These are phyloP conservation scores for Fistulinella prunicolor DNA, from an alignment of 768 basidiomycete genomes.

Conservation along the genomic window DNA sequence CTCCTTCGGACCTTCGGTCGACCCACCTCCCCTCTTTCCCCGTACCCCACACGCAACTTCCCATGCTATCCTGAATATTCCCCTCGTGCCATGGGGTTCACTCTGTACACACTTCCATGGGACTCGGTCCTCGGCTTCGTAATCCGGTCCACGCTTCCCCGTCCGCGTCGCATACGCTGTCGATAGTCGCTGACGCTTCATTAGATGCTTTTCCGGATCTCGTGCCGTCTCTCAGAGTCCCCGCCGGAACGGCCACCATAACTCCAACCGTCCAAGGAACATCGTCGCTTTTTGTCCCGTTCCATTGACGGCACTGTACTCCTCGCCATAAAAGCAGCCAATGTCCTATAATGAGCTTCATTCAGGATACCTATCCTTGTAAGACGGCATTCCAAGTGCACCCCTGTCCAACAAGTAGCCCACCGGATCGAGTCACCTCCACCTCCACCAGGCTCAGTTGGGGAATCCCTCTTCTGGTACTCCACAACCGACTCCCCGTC, in stretches of 20 bases:
- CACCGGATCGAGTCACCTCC: conserved; percentile 5
- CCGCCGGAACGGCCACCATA: conserved; percentile 6
- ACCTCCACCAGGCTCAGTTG: conserved; percentile 3
- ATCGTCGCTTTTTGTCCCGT: not conserved
- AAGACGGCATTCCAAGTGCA: not conserved
- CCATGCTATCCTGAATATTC: too few species aligned
- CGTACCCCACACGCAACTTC: too few species aligned
- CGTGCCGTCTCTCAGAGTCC: not conserved
- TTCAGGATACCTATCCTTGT: too few species aligned
- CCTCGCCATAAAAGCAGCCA: too few species aligned
- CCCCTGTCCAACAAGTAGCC: too few species aligned
- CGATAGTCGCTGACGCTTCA: not conserved
- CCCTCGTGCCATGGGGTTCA: too few species aligned
- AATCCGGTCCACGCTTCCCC: not conserved
- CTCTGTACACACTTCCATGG: too few species aligned
- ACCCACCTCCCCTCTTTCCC: too few species aligned
- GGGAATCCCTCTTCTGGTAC: conserved; percentile 7
- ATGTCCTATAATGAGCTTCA: too few species aligned
- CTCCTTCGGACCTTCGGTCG: too few species aligned
- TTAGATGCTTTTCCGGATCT: too few species aligned
- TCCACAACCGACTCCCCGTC: conserved; percentile 2
- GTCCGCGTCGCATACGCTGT: conserved; percentile 7
- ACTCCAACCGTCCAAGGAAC: conserved; percentile 1
- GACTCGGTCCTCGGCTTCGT: conserved; percentile 3
- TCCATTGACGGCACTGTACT: not conserved